These are phyloP conservation scores for Aspergillus chevalieri DNA, from an alignment of 2,329 filamentous ascomycete genomes.

Conservation along the genomic window DNA sequence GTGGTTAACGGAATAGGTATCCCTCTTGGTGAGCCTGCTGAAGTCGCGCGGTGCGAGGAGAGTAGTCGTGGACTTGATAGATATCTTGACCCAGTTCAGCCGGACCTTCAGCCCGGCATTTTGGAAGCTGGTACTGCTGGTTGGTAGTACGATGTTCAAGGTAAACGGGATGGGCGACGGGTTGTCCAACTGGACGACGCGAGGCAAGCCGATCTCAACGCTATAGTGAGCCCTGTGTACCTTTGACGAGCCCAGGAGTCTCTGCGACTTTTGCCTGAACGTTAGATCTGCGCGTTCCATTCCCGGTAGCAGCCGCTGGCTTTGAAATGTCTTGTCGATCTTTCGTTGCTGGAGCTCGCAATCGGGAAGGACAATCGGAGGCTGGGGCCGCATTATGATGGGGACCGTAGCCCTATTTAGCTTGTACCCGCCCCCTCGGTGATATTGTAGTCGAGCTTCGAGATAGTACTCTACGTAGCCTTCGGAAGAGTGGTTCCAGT, in stretches of 20 bases:
- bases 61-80: conserved; percentile 7
- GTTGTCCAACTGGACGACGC: conserved; percentile 15
- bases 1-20: not conserved
- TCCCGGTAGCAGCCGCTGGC: conserved; percentile 26
- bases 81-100: conserved; percentile 10
- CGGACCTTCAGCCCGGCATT: conserved; percentile 7
- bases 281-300: conserved; percentile 24
- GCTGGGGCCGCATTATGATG: conserved; percentile 9
- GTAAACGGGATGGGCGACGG: conserved; percentile 9
- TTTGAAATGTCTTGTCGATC: not conserved
- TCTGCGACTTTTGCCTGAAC: conserved; percentile 28
- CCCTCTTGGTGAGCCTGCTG: not conserved
- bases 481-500: conserved; percentile 8
- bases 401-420: conserved; percentile 7
- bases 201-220: conserved; percentile 21
- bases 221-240: conserved; percentile 26
- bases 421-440: not conserved
- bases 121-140: conserved; percentile 10
- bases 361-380: not conserved
- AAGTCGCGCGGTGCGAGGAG: conserved; percentile 8
- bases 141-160: conserved; percentile 7
- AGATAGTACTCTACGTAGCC: conserved; percentile 34
- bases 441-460: conserved; percentile 20
- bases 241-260: conserved; percentile 28
- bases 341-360: not conserved